A percentile compares a stretch with the other conserved stretches of the same genome.
phyloP scores from a whole-genome alignment of 805 yeast species.

The Metschnikowia matae region DNA sequence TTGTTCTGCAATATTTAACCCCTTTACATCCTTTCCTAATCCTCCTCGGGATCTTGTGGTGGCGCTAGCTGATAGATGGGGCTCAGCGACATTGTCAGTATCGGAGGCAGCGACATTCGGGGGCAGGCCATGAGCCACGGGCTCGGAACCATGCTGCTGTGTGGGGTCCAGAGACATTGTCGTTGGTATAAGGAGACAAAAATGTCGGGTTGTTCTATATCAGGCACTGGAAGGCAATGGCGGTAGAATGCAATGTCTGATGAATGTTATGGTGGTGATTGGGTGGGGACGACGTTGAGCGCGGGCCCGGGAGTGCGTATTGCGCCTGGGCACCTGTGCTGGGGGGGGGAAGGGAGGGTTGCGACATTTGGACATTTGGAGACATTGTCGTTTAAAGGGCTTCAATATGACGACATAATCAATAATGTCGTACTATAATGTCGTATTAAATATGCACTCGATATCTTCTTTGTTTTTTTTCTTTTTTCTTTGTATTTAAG shows the following conservation, averaged over 20 bases:
- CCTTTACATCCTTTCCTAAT: too few relatives aligned
- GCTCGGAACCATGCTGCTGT: not conserved
- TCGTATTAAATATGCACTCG: too few relatives aligned
- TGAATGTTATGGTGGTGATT: conserved; percentile 4
- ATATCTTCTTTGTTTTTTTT: too few relatives aligned
- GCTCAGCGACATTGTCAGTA: not conserved
- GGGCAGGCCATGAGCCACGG: not conserved
- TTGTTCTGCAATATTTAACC: too few relatives aligned
- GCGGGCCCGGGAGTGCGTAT: conserved; percentile 6
- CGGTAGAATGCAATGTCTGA: not conserved
- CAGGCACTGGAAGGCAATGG: not conserved
- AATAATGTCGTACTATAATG: not conserved
- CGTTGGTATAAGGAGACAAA: not conserved
- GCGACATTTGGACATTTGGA: not conserved
- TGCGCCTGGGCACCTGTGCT: not conserved
- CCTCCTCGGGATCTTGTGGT: too few relatives aligned
- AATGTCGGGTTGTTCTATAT: not conserved
- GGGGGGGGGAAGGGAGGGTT: too few relatives aligned
- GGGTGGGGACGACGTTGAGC: conserved; percentile 5
- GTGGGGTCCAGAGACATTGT: conserved; percentile 1
- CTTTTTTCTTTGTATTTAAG: too few relatives aligned
- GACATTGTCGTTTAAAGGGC: not conserved
- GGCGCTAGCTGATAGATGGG: not conserved
- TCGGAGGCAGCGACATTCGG: not conserved
- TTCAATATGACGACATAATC: not conserved